A percentile compares a stretch with the other conserved stretches of the same genome.
Evolutionary conservation across 2,329 filamentous ascomycete species (phyloP).

Genomic region (Botryosphaeria dothidea): DNA sequence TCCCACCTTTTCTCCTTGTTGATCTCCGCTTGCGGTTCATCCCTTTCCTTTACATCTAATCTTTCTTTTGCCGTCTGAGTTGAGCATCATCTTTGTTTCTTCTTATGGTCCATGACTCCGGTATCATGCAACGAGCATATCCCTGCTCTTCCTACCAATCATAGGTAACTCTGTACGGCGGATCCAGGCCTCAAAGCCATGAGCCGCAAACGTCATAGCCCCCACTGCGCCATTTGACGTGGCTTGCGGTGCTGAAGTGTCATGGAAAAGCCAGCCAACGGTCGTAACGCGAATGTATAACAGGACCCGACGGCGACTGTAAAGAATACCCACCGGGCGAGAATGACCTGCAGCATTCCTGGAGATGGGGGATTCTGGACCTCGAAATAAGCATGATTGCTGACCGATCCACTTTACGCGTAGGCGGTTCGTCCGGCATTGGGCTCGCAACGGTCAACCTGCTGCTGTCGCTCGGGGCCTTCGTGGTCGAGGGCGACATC

Average conservation of each 20-base stretch:
- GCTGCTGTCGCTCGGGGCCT: conserved; percentile 54
- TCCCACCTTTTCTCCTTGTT: not conserved
- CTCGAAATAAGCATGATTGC: not conserved
- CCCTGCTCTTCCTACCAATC: not conserved
- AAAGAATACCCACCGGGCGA: no score
- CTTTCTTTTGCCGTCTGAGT: not conserved
- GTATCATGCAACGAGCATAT: not conserved
- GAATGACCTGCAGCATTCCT: no score
- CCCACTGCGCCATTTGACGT: not conserved
- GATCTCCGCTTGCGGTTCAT: no score
- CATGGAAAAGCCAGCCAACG: not conserved
- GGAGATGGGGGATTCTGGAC: not conserved
- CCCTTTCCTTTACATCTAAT: no score
- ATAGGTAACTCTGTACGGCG: no score
- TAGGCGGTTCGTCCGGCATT: conserved; percentile 60
- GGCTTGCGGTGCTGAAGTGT: not conserved
- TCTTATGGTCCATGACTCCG: not conserved
- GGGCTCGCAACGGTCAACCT: conserved; percentile 56
- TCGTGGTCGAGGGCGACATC: conserved; percentile 58
- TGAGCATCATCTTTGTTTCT: not conserved
- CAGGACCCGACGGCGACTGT: not conserved
- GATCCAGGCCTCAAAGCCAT: not conserved
- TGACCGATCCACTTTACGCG: not conserved
- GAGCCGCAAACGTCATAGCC: not conserved
- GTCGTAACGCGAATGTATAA: not conserved